Evolutionary conservation across 306 rosid genomes (phyloP).

Genomic region (Canavalia ensiformis): DNA sequence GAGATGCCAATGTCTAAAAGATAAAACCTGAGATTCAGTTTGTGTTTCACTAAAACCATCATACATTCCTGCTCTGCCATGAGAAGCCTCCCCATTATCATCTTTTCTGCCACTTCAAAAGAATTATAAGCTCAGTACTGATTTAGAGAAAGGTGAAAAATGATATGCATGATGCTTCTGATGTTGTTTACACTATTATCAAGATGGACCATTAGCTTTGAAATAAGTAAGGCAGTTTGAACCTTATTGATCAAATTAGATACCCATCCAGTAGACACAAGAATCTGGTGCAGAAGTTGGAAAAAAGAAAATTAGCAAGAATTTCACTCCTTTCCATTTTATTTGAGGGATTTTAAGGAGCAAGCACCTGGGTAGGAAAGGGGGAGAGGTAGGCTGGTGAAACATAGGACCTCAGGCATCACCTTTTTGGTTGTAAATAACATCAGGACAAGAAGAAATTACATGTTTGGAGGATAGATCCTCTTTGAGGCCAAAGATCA

Average conservation of each 20-base stretch:
- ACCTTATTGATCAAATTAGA: slow-evolving; percentile 14
- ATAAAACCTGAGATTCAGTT: slow-evolving; percentile 91
- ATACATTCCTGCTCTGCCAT: slow-evolving; percentile 59
- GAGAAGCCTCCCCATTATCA: slow-evolving; percentile 56
- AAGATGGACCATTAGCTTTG: slow-evolving; percentile 21
- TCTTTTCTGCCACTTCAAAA: slow-evolving; percentile 63
- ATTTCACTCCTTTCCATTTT: slow-evolving; percentile 1
- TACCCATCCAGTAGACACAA: neutral
- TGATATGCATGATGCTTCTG: slow-evolving; percentile 17
- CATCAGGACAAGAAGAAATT: neutral
- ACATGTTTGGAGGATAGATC: neutral
- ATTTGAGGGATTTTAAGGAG: neutral
- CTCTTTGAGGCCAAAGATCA: neutral
- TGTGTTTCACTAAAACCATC: slow-evolving; percentile 92
- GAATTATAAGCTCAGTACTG: slow-evolving; percentile 46
- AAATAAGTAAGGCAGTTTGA: neutral
- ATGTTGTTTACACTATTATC: neutral
- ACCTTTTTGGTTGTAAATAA: neutral
- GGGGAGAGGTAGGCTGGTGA: neutral
- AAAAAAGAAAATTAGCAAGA: slow-evolving; percentile 10
- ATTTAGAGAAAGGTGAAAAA: slow-evolving; percentile 27
- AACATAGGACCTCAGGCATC: neutral
- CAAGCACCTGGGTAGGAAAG: neutral
- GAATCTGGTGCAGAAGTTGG: neutral
- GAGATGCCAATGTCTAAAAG: slow-evolving; percentile 27